Percentiles rank a stretch among this genome's conserved stretches.
phyloP scores from a whole-genome alignment of 345 rosid species.

The Gossypium turneri region DNA sequence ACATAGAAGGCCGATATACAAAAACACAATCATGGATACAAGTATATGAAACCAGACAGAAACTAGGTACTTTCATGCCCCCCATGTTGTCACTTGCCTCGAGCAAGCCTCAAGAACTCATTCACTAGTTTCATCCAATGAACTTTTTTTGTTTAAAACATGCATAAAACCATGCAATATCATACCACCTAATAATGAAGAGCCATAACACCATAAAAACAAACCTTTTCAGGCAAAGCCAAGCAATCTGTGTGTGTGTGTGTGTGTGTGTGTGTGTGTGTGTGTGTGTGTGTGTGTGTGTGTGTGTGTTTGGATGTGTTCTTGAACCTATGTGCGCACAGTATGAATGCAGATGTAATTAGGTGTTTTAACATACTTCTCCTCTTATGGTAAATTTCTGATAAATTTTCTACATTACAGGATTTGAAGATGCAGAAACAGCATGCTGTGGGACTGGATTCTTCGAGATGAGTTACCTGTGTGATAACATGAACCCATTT shows the following conservation, averaged over 20 bases:
- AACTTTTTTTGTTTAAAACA: neutral
- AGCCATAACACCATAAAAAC: neutral
- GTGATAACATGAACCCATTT: conserved; percentile 41
- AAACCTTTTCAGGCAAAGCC: neutral
- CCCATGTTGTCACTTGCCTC: neutral
- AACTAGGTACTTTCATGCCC: neutral
- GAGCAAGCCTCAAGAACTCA: neutral
- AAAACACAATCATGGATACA: neutral
- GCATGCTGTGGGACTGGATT: conserved; percentile 73
- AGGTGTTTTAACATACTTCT: neutral
- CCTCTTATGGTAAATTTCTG: neutral
- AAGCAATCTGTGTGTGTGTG: neutral
- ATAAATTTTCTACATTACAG: conserved; percentile 29
- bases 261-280: neutral
- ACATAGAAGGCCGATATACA: neutral
- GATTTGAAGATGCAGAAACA: conserved; percentile 43
- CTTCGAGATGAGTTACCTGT: conserved; percentile 63
- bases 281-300: neutral
- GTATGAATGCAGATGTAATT: neutral
- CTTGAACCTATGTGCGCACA: neutral
- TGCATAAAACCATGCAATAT: neutral
- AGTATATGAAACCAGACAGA: neutral
- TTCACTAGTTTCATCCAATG: neutral
- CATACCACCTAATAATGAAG: neutral
- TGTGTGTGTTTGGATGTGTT: neutral